phyloP scores from a whole-genome alignment of 208 protist genomes.

The Giardia muris region DNA sequence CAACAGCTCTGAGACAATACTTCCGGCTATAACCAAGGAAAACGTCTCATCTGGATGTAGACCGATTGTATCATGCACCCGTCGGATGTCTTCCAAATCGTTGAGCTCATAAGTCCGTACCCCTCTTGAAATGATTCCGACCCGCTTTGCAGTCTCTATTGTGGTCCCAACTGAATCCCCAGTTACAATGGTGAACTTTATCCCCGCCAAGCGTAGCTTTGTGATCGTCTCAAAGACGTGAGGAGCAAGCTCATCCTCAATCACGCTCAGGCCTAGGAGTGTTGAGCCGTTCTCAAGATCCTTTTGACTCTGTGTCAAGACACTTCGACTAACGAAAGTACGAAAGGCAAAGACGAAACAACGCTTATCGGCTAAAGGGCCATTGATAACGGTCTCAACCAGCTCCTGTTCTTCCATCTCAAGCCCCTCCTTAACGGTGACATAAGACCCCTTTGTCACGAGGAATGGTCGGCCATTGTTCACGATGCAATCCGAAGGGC shows the following conservation, averaged over 20 bases:
- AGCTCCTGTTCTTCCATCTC: not conserved
- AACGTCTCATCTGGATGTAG: too few species aligned
- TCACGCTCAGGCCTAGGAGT: not conserved
- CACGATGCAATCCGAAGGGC: not conserved
- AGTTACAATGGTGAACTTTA: not conserved
- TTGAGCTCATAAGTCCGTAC: not conserved
- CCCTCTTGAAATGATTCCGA: not conserved
- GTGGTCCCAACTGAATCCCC: not conserved
- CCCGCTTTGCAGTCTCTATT: not conserved
- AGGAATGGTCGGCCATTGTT: not conserved
- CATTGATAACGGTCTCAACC: not conserved
- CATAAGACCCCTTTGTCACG: not conserved
- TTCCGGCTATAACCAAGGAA: not conserved
- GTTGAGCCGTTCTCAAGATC: not conserved
- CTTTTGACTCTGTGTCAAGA: not conserved
- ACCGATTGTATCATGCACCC: too few species aligned
- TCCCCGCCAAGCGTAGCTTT: not conserved
- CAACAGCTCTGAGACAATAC: not conserved
- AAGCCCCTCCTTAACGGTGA: not conserved
- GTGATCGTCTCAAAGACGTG: not conserved
- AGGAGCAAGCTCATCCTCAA: conserved; percentile 1
- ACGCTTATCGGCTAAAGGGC: not conserved
- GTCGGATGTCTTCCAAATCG: not conserved
- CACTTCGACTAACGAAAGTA: not conserved
- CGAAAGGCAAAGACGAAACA: not conserved